Percentiles rank a stretch among this genome's conserved stretches.
phyloP scores from a whole-genome alignment of 1,139 yeast genomes.

The Pichia sp. region DNA sequence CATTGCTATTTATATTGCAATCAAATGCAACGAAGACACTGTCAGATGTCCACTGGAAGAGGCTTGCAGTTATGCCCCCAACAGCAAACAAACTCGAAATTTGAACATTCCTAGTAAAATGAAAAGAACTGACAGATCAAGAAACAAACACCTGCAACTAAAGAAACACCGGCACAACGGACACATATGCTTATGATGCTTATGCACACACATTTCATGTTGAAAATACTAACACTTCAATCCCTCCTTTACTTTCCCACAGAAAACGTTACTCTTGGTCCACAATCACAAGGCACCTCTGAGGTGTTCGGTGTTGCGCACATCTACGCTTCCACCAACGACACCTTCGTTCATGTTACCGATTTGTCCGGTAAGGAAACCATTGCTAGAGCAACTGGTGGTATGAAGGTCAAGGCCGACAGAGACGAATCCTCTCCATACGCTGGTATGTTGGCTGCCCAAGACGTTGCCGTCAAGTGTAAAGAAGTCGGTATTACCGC shows the following conservation, averaged over 20 bases:
- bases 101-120: no score
- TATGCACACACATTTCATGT: neutral
- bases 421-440: conserved; percentile 99
- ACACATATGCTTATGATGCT: no score
- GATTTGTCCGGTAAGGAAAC: conserved; percentile 99
- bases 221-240: conserved; percentile 19
- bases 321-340: conserved; percentile 99
- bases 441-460: conserved; percentile 99
- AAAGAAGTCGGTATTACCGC: conserved; percentile 99
- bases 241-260: conserved; percentile 5
- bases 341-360: conserved; percentile 99
- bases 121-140: no score
- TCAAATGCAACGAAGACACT: no score
- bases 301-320: conserved; percentile 99
- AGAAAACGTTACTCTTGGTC: conserved; percentile 73
- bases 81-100: no score
- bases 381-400: conserved; percentile 99
- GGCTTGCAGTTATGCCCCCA: no score
- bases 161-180: no score
- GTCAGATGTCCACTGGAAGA: no score
- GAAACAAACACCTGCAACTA: no score
- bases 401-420: conserved; percentile 99
- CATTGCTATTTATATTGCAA: no score
- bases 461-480: conserved; percentile 98
- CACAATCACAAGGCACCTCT: conserved; percentile 91